Base-by-base conservation (phyloP, 768 basidiomycete species). In the Phanerochaete sordida region DNA sequence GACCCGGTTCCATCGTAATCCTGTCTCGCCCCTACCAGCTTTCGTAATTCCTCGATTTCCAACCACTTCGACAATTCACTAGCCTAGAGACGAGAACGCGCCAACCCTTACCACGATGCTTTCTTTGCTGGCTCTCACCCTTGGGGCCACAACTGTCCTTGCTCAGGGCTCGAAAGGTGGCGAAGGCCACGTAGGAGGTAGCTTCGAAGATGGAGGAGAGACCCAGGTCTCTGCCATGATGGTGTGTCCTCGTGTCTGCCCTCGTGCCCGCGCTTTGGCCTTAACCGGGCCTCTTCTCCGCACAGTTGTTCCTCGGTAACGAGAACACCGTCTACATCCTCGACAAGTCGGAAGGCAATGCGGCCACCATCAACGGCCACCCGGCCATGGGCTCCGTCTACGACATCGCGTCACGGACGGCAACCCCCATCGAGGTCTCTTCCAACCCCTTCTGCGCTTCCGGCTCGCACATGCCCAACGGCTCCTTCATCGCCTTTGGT, bases 341-440 rank as follows among this genome's bases (percentile, higher is more conserved):
- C n/a, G 94, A 97, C 78, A 97, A 97, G 76, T 84, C 87, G 1
- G 91, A 94, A 69, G 84, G 83, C 31, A 94, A 95, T 69, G 78
- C 79, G 2, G 81, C 82, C 3, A 74, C 79, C 64, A 79, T 93
- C 61, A 77, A 81, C 60, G 84, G 83, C 1, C 91, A 91, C 73
- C 79, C 91, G 12, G 87, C 88, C 1, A 90, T 87, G 84, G 91
- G 84, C 23, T 70, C 87, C 0, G 84, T 86, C 19, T 92, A 86
- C 84, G 88, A 93, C 70, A 76, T 89, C 47, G 73, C 76, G 8
- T 78, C 85, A 0, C 84, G 84, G 61, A 73, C 78, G 28, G 81
- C 83, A 23, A 78, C 77, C 23, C 70, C 84, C 0, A 91, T 95
- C 86, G 88, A 91, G 52, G 78, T 93, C 13, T 64, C 66, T 35